Conservation (phyloP, 257 asterid species). For the Apocynum venetum region DNA sequence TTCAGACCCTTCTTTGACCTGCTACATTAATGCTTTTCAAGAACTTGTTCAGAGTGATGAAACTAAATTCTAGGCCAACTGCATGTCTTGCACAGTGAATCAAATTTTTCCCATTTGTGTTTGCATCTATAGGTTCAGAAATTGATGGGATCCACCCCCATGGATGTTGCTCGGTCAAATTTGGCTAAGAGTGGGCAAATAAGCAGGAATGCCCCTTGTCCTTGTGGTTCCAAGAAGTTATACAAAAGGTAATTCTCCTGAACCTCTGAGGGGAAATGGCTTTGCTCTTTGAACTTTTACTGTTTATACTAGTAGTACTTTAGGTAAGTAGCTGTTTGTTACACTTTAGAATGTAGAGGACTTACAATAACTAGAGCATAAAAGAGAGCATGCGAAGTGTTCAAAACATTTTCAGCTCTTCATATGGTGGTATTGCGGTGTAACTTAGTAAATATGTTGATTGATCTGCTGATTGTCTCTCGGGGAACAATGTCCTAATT, state of each 20-base stretch:
- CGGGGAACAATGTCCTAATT: background rate
- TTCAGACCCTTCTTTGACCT: background rate
- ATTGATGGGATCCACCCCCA: constrained; percentile 78
- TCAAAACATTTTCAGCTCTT: background rate
- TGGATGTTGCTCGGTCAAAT: constrained; percentile 78
- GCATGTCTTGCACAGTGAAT: background rate
- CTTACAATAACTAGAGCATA: too few species aligned
- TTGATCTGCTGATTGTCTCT: too few species aligned
- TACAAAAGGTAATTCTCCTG: constrained; percentile 64
- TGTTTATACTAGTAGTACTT: background rate
- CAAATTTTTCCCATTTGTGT: background rate
- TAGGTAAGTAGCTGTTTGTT: background rate
- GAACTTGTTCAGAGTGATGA: background rate
- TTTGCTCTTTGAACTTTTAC: constrained; percentile 3
- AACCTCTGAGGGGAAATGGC: background rate
- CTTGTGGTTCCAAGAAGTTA: constrained; percentile 88
- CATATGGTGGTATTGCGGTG: background rate
- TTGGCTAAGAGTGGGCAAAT: constrained; percentile 80
- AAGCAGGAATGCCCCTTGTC: constrained; percentile 83
- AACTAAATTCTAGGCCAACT: background rate
- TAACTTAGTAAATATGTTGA: too few species aligned
- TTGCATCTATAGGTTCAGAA: constrained; percentile 61
- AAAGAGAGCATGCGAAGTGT: background rate
- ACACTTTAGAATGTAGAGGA: background rate
- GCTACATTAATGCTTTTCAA: background rate